Base-by-base conservation (phyloP, 2,329 filamentous ascomycete species). In the Sclerotinia minor region DNA sequence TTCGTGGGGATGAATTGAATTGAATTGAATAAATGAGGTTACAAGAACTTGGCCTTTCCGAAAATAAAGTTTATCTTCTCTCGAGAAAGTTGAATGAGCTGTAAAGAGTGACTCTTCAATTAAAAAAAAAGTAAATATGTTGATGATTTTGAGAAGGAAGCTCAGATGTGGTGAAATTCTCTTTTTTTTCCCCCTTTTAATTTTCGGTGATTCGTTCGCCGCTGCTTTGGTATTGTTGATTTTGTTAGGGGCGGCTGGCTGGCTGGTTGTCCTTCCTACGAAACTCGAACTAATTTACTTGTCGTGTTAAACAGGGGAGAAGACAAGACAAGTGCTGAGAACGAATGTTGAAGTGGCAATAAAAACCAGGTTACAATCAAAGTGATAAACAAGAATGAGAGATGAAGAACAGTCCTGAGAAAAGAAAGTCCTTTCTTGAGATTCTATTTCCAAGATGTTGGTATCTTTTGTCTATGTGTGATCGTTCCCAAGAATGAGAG, bases 81-180 rank as follows among this genome's bases (percentile, higher is more conserved):
- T 45, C 38, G 38, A 64, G 9, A 64, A 44, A 44, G 29, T 24
- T 44, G 29, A 63, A 38, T 26, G 26, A 38, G 41, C n/a, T 53
- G 55, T 67, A 67, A 67, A 63, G 65, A 67, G 57, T 61, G 65
- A 67, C 49, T 57, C 13, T 66, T 49, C 57, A 45, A 61, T 67
- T 67, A 63, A 35, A 61, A 24, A 26, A 45, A 55, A 65, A 44
- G 53, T 26, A 61, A n/a, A n/a, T 35, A 54, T 24, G 32, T 65
- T 65, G 53, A 41, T 38, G 64, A 21, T 21, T 45, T 57, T 45
- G 41, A 65, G 50, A 63, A 60, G 50, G 64, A 65, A 59, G 64
- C 53, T 44, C 38, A 45, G 41, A 58, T 59, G 64, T 8, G 49
- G n/a, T 21, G 13, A 29, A 38, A 47, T 57, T 54, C 53, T 26